Conservation (phyloP, 257 asterid genomes). For the Lycium ferocissimum region DNA sequence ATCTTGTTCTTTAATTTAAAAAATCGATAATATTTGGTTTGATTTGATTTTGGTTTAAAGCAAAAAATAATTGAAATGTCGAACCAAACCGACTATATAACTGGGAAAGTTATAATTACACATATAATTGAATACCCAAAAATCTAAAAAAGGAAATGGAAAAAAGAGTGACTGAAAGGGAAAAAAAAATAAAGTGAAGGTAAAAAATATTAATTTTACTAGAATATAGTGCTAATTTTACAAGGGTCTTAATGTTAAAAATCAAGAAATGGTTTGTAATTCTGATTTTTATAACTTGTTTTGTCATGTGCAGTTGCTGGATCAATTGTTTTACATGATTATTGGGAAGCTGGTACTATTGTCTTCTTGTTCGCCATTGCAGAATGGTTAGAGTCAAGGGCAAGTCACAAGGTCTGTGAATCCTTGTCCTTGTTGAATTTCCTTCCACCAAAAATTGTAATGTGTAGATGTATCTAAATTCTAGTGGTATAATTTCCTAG, state of each 20-base stretch:
- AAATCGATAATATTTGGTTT: neutral
- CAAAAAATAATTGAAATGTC: neutral
- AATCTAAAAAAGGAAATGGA: neutral
- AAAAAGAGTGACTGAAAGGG: no score
- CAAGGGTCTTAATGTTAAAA: neutral
- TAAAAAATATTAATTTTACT: neutral
- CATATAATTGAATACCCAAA: neutral
- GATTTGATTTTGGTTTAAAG: neutral
- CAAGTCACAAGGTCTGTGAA: slow-evolving; percentile 77
- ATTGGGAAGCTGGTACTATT: slow-evolving; percentile 92
- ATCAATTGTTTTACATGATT: slow-evolving; percentile 72
- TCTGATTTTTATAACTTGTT: neutral
- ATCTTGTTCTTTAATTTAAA: neutral
- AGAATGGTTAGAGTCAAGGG: slow-evolving; percentile 87
- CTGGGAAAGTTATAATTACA: neutral
- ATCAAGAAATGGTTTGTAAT: neutral
- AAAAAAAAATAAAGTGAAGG: neutral
- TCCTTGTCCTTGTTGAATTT: neutral
- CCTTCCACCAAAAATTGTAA: neutral
- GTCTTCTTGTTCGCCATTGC: slow-evolving; percentile 81
- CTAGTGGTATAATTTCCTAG: neutral
- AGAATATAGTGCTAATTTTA: neutral
- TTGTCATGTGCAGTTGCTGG: slow-evolving; percentile 66
- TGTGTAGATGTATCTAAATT: neutral
- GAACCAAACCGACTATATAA: neutral